These are phyloP conservation scores for Fusarium nelsonii DNA, from an alignment of 2,329 filamentous ascomycete genomes.

Conservation along the genomic window DNA sequence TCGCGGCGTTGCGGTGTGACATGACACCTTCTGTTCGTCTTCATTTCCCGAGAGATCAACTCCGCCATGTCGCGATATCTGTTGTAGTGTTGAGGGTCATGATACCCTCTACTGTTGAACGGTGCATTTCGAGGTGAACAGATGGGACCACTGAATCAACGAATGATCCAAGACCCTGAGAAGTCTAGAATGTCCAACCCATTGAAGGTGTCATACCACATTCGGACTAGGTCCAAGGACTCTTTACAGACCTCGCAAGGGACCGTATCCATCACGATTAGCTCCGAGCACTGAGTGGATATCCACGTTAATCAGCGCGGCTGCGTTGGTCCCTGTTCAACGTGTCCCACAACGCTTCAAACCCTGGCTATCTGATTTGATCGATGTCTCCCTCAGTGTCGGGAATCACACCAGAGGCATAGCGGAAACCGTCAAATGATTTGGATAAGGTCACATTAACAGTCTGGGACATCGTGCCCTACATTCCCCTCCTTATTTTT, in stretches of 20 bases:
- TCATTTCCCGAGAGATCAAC: background rate
- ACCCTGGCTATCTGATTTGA: slow-evolving; percentile 8
- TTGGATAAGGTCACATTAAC: background rate
- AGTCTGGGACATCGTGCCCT: background rate
- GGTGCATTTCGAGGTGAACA: background rate
- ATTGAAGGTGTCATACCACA: slow-evolving; percentile 24
- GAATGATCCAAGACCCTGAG: slow-evolving; percentile 24
- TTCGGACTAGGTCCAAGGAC: slow-evolving; percentile 29
- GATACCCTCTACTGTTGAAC: background rate
- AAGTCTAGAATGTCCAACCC: slow-evolving; percentile 24
- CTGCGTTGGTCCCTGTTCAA: slow-evolving; percentile 33
- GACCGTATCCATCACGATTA: slow-evolving; percentile 34
- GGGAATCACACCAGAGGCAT: background rate
- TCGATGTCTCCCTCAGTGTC: background rate
- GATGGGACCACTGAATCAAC: background rate
- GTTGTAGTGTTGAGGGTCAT: background rate
- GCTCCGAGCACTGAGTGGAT: slow-evolving; percentile 29
- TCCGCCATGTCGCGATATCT: background rate
- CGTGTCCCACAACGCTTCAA: slow-evolving; percentile 14
- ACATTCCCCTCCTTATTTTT: background rate
- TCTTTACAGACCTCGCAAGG: slow-evolving; percentile 15
- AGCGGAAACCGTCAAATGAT: background rate
- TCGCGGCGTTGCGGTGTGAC: slow-evolving; percentile 2
- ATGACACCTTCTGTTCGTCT: background rate
- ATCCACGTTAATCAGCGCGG: slow-evolving; percentile 32